These are phyloP conservation scores for Sclerotinia sclerotiorum DNA, from an alignment of 2,329 filamentous ascomycete genomes.

Conservation along the genomic window DNA sequence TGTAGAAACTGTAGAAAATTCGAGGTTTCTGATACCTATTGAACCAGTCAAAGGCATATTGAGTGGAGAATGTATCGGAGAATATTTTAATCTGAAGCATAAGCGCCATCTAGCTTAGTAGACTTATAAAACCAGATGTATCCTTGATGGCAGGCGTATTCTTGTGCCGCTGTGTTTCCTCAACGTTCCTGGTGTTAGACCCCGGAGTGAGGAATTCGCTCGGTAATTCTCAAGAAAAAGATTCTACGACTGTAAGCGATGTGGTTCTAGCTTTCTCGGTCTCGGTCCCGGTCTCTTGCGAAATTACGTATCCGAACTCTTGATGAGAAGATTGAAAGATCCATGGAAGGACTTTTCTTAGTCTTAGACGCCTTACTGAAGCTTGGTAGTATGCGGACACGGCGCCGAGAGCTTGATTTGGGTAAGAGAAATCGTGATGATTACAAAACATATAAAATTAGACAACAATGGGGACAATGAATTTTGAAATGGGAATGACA, in stretches of 20 bases:
- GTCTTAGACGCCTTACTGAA: neutral
- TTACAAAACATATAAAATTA: conserved; percentile 12
- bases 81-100: conserved; percentile 24
- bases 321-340: neutral
- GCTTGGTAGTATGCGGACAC: conserved; percentile 1
- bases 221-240: conserved; percentile 11
- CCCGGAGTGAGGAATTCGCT: conserved; percentile 4
- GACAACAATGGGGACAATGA: neutral
- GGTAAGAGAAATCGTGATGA: neutral
- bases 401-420: conserved; percentile 10
- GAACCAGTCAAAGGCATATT: conserved; percentile 1
- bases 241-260: conserved; percentile 7
- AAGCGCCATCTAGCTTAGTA: conserved; percentile 17
- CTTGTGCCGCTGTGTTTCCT: conserved; percentile 5
- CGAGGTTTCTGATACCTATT: conserved; percentile 4
- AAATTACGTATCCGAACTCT: conserved; percentile 9
- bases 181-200: conserved; percentile 13
- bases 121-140: neutral
- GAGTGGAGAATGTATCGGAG: conserved; percentile 20
- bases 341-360: conserved; percentile 4
- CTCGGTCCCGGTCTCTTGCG: neutral
- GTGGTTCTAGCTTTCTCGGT: conserved; percentile 15
- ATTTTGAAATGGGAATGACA: conserved; percentile 4
- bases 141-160: conserved; percentile 12
- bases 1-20: neutral